Conservation (phyloP, 1,284 basidiomycete genomes). For the Ganoderma sp. region DNA sequence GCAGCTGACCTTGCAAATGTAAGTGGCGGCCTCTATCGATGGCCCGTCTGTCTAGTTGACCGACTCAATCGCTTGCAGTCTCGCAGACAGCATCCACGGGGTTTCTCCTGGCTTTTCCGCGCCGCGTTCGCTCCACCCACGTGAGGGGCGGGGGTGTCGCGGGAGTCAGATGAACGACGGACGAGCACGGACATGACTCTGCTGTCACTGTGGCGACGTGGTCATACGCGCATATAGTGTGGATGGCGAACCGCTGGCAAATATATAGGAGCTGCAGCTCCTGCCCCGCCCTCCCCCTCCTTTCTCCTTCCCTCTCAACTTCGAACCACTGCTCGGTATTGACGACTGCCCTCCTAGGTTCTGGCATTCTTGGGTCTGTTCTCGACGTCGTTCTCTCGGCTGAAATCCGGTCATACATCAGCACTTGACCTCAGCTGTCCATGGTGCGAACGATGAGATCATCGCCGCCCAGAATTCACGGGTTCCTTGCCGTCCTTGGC, state of each 20-base stretch:
- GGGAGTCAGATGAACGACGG: slow-evolving; percentile 28
- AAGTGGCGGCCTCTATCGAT: slow-evolving; percentile 18
- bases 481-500: not conserved
- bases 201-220: slow-evolving; percentile 28
- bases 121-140: slow-evolving; percentile 25
- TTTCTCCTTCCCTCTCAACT: not conserved
- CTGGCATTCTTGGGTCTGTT: not conserved
- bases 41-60: slow-evolving; percentile 11
- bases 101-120: slow-evolving; percentile 10
- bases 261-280: slow-evolving; percentile 15
- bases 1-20: not conserved
- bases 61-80: slow-evolving; percentile 11
- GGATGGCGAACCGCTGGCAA: not conserved
- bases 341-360: not conserved
- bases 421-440: not conserved
- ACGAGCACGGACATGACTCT: slow-evolving; percentile 3
- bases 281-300: not conserved
- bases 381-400: not conserved
- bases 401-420: not conserved
- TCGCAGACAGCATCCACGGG: slow-evolving; percentile 3
- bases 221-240: slow-evolving; percentile 11
- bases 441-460: not conserved
- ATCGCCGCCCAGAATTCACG: not conserved
- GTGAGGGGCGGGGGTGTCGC: slow-evolving; percentile 19
- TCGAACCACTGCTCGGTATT: not conserved